These are phyloP conservation scores for Eutypa lata DNA, from an alignment of 2,329 filamentous ascomycete genomes.

Conservation along the genomic window DNA sequence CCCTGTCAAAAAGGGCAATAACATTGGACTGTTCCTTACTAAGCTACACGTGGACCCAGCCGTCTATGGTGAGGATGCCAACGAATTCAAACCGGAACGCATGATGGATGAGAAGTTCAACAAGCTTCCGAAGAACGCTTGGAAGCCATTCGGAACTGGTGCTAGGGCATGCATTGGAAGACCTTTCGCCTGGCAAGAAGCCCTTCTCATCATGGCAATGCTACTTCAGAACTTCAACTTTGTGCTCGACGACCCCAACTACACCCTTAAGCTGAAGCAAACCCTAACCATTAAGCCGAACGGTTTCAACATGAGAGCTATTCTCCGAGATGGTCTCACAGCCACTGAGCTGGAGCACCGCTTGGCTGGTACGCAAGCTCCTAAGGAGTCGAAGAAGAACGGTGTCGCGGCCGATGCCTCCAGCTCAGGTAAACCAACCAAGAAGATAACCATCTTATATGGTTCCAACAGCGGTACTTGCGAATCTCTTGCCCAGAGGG, in stretches of 20 bases:
- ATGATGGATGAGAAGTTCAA: slow-evolving; percentile 70
- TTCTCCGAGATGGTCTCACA: slow-evolving; percentile 41
- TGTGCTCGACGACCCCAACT: slow-evolving; percentile 52
- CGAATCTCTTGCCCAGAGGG: slow-evolving; percentile 62
- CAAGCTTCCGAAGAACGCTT: slow-evolving; percentile 58
- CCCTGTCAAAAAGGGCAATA: slow-evolving; percentile 32
- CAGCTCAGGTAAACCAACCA: slow-evolving; percentile 19
- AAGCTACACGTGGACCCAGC: slow-evolving; percentile 59
- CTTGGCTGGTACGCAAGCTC: slow-evolving; percentile 31
- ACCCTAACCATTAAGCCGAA: slow-evolving; percentile 50
- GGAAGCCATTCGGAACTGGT: slow-evolving; percentile 76
- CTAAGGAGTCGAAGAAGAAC: slow-evolving; percentile 8
- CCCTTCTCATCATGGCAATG: slow-evolving; percentile 54
- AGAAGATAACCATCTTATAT: slow-evolving; percentile 63
- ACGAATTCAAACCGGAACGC: slow-evolving; percentile 66
- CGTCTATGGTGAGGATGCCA: slow-evolving; percentile 63
- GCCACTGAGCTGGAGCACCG: slow-evolving; percentile 45
- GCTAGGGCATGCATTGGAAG: slow-evolving; percentile 69
- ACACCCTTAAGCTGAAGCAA: slow-evolving; percentile 43
- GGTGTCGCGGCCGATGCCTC: slow-evolving; percentile 4
- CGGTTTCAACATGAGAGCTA: slow-evolving; percentile 50
- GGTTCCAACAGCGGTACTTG: slow-evolving; percentile 75
- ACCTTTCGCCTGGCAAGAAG: slow-evolving; percentile 73
- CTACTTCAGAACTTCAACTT: slow-evolving; percentile 63
- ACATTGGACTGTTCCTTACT: slow-evolving; percentile 39